Conservation (phyloP, 495 filamentous ascomycete species). For the Usnea hakonensis region DNA sequence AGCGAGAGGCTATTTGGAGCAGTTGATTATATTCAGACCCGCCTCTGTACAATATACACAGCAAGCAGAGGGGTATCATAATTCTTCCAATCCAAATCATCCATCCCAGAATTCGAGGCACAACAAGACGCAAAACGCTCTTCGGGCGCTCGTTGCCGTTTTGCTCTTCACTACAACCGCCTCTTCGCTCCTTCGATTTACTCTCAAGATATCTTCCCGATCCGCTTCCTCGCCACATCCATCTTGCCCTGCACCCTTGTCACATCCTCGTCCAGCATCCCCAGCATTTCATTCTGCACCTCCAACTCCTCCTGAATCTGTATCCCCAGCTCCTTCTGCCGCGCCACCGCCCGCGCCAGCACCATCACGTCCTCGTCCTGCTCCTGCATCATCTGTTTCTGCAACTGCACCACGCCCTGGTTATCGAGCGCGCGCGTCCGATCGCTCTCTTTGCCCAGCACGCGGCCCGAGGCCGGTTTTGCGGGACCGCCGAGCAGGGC, state of each 20-base stretch:
- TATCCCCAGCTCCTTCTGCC: conserved; percentile 80
- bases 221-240: conserved; percentile 69
- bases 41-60: not conserved
- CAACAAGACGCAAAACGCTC: not conserved
- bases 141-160: not conserved
- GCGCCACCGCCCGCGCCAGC: conserved; percentile 63
- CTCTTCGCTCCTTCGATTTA: not conserved
- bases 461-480: conserved; percentile 45
- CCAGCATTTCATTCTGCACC: conserved; percentile 75
- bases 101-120: not conserved
- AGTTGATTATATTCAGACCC: not conserved
- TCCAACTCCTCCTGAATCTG: conserved; percentile 80
- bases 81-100: not conserved
- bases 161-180: not conserved
- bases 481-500: conserved; percentile 35
- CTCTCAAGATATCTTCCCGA: conserved; percentile 61
- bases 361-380: conserved; percentile 78
- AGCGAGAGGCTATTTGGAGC: not conserved
- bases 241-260: conserved; percentile 69
- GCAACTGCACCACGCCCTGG: conserved; percentile 75
- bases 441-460: conserved; percentile 85
- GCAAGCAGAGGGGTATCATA: not conserved
- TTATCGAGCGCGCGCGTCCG: conserved; percentile 87
- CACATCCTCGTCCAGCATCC: conserved; percentile 65
- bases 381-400: conserved; percentile 72